Evolutionary conservation across 2,329 filamentous ascomycete species (phyloP).

Genomic region (Diplodia scrobiculata): DNA sequence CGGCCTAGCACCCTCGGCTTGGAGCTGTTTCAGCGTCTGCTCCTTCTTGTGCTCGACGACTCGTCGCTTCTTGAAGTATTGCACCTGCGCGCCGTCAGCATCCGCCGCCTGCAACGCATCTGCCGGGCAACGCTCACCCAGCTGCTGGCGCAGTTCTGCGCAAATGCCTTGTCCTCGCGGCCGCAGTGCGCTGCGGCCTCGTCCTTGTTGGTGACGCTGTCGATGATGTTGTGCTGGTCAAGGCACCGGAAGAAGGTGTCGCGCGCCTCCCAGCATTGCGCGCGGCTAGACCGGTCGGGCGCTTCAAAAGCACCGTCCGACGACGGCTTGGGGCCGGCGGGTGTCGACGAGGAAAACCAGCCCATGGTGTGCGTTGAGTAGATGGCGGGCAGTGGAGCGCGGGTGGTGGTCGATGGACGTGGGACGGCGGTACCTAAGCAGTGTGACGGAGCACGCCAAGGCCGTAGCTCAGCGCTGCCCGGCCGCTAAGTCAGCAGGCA

Average conservation of each 20-base stretch:
- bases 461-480: neutral
- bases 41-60: slow-evolving; percentile 90
- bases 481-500: slow-evolving; percentile 15
- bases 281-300: slow-evolving; percentile 80
- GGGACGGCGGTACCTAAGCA: neutral
- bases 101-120: neutral
- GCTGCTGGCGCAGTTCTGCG: slow-evolving; percentile 80
- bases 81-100: slow-evolving; percentile 61
- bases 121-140: slow-evolving; percentile 64
- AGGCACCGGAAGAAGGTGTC: slow-evolving; percentile 88
- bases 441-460: slow-evolving; percentile 5
- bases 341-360: slow-evolving; percentile 52
- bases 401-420: neutral
- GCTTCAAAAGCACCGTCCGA: slow-evolving; percentile 65
- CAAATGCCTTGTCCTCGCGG: slow-evolving; percentile 66
- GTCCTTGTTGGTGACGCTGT: slow-evolving; percentile 64
- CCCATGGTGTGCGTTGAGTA: slow-evolving; percentile 50
- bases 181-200: slow-evolving; percentile 58
- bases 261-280: slow-evolving; percentile 84
- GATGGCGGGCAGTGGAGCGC: neutral
- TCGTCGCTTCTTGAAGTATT: slow-evolving; percentile 96
- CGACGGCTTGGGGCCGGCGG: slow-evolving; percentile 47
- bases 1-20: slow-evolving; percentile 67
- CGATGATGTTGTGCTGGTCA: slow-evolving; percentile 77
- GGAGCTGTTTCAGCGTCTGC: slow-evolving; percentile 71